Base-by-base conservation (phyloP, 768 basidiomycete genomes). In the Albatrellus ellisii region DNA sequence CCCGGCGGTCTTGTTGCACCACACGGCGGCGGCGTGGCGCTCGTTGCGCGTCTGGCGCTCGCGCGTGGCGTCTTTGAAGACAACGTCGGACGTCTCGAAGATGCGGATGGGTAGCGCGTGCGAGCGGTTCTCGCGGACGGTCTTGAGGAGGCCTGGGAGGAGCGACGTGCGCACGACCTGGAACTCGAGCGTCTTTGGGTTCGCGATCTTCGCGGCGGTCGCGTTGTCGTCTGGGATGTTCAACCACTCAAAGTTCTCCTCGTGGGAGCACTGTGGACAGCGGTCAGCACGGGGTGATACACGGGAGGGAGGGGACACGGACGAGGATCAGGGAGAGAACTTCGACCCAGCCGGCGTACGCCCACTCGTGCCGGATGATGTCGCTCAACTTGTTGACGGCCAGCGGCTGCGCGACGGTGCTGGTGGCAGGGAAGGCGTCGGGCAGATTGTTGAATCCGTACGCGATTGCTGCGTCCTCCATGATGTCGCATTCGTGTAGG, bases 391-490 rank as follows among this genome's bases (percentile, higher is more conserved):
- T 90, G 65, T 86, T 92, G 51, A 95, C 78, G 1, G 81, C 77
- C 44, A 91, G 67, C 8, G 90, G 89, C 56, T 94, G 89, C 17
- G 88, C 94, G 28, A 98, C 87, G 6, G 95, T 98, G 58, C 82
- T 92, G 14, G 92, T 95, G 6, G 77, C 64, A 1, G 95, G 95
- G 75, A 99, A 91, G 11, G 76, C 79, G 52, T 86, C 74, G 2
- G 89, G 87, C 21, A 99, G 70, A 53, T 94, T 95, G 66, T 99
- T 97, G 70, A 90, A 98, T 2, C 95, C 95, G 56, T 92, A 95
- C 1, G 91, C 95, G 50, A 99, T 87, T 8, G 95, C 95, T 2
- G 83, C 89, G 49, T 99, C 95, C 58, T 99, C 95, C 80, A 99
- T 85, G 57, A 98, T 74, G 57, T 99, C 95, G 55, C 92, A 95